Evolutionary conservation across 1,284 basidiomycete species (phyloP), one percentile per base, ranked within the genome.

Genomic region (Athelia sp.): DNA sequence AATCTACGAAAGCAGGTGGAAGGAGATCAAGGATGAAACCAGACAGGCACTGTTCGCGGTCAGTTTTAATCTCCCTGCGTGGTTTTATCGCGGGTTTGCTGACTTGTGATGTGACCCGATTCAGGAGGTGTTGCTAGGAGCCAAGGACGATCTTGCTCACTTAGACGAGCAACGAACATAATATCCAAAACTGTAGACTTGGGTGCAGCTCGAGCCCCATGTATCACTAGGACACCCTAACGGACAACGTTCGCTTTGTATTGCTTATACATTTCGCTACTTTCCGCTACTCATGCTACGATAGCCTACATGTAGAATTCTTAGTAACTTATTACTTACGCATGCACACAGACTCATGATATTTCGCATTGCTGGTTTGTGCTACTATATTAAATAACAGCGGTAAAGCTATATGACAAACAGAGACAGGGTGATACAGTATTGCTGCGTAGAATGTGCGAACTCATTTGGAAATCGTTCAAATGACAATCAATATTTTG

Each of bases 11-110:
- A 66, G 71, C 8, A 63, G 79, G 45, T 82, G 80, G 80, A 81
- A 81, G 57, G 79, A 82, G 56, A 81, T 82, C 52, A 78, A 78
- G 56, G 79, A 82, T 53, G 80, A 82, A 58, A 70, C 75, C 8
- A 64, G 80, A 50, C 80, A 82, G 58, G 71, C 72, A 1, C 67
- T 81, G 51, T 78, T 81, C 15, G 75, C 76, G 49, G 78, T 78
- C 43, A 56, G 73, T 53, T n/a, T 34, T 3, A 19, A 15, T 43
- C 50, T 43, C 47, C 15, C 19, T 52, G 40, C 19, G 24, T 47
- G 21, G 23, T 3, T 36, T 43, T 34, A n/a, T 22, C 42, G 26
- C 15, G 36, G 8, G 15, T 40, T 8, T 40, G 36, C 13, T 49
- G 24, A 29, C 14, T 23, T 10, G 24, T 38, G 43, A 43, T 51